These are phyloP conservation scores for Fusarium duplospermum DNA, from an alignment of 2,329 filamentous ascomycete genomes.

Conservation along the genomic window DNA sequence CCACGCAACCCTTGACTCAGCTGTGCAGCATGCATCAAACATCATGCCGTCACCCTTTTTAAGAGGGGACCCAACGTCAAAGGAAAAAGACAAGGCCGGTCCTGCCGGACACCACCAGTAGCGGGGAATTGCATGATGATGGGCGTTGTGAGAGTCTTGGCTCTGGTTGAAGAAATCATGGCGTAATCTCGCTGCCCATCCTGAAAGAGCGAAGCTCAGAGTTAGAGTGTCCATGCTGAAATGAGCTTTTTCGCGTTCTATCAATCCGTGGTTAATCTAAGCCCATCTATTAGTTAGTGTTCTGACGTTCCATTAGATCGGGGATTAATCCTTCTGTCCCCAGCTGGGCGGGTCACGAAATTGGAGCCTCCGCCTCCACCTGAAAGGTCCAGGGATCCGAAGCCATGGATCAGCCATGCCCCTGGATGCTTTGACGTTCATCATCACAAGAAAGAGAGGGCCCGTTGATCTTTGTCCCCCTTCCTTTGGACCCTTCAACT, in stretches of 20 bases:
- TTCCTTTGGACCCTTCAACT: background rate
- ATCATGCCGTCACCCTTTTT: slow-evolving; percentile 14
- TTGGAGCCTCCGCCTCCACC: slow-evolving; percentile 23
- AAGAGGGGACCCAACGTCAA: slow-evolving; percentile 1
- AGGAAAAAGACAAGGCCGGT: slow-evolving; percentile 8
- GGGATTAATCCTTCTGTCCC: slow-evolving; percentile 25
- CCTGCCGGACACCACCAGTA: slow-evolving; percentile 8
- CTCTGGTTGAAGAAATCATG: slow-evolving; percentile 8
- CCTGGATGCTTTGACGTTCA: background rate
- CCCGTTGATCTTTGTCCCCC: background rate
- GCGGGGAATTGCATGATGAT: slow-evolving; percentile 2
- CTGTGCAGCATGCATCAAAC: slow-evolving; percentile 19
- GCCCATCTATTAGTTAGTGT: slow-evolving; percentile 13
- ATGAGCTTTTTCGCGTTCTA: background rate
- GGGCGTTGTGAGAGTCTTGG: background rate
- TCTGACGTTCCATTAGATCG: slow-evolving; percentile 37
- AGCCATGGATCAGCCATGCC: slow-evolving; percentile 18
- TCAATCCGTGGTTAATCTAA: background rate
- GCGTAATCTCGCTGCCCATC: slow-evolving; percentile 23
- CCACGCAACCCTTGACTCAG: slow-evolving; percentile 21
- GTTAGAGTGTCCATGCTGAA: background rate
- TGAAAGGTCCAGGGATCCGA: background rate
- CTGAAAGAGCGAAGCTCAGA: background rate
- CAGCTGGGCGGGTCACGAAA: slow-evolving; percentile 30
- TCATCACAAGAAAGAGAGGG: background rate